A percentile compares a stretch with the other conserved stretches of the same genome.
Evolutionary conservation across 2,329 filamentous ascomycete species (phyloP).

Genomic region (Cucurbitaria berberidis): DNA sequence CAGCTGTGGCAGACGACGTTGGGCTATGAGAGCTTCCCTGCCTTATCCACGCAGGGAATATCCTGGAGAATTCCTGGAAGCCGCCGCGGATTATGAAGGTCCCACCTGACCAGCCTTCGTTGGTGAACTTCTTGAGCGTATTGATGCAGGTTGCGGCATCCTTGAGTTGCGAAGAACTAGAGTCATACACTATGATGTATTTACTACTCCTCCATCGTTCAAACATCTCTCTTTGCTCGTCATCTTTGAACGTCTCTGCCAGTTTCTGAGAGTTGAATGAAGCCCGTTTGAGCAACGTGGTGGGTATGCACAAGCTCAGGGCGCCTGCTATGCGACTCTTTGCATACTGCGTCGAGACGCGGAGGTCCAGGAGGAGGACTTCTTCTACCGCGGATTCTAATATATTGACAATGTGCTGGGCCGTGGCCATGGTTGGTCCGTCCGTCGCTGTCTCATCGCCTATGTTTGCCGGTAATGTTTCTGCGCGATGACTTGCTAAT

Average conservation of each 20-base stretch:
- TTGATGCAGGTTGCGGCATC: constrained; percentile 83
- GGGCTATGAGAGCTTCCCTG: constrained; percentile 47
- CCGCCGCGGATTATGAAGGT: constrained; percentile 81
- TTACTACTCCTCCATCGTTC: constrained; percentile 75
- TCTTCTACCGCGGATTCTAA: constrained; percentile 56
- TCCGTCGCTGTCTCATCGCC: constrained; percentile 31
- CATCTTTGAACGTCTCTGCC: constrained; percentile 80
- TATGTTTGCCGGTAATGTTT: constrained; percentile 52
- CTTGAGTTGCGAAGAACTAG: constrained; percentile 74
- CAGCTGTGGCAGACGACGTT: constrained; percentile 27
- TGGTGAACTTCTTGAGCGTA: constrained; percentile 90
- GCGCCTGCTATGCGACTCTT: constrained; percentile 78
- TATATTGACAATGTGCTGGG: constrained; percentile 57
- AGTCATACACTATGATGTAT: constrained; percentile 87
- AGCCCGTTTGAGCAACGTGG: constrained; percentile 86
- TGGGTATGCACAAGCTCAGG: constrained; percentile 92
- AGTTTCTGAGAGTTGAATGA: constrained; percentile 91
- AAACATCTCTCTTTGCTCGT: constrained; percentile 74
- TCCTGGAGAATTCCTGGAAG: constrained; percentile 73
- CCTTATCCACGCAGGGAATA: constrained; percentile 67
- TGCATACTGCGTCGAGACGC: constrained; percentile 83
- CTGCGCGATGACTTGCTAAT: constrained; percentile 47
- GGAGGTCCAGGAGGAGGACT: constrained; percentile 79
- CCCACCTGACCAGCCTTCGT: constrained; percentile 78
- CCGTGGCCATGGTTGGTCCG: constrained; percentile 52